These are phyloP conservation scores for Backusella westeae DNA, from an alignment of 192 early-diverging fungal genomes.

Conservation along the genomic window DNA sequence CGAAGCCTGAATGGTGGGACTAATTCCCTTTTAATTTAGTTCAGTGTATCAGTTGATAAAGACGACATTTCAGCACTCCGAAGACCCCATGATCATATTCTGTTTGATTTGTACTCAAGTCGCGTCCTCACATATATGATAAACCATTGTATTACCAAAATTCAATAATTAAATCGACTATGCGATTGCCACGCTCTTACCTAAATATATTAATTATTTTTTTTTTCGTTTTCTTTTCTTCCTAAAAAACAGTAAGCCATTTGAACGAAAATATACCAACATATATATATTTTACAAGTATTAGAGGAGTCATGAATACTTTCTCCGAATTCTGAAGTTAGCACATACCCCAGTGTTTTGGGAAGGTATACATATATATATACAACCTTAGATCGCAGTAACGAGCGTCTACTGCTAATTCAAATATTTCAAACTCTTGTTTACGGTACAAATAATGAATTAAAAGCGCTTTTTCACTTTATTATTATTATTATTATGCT, in stretches of 20 bases:
- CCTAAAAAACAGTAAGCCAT: not conserved
- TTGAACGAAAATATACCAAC: not conserved
- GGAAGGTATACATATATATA: not conserved
- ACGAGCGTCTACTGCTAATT: not conserved
- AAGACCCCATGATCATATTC: not conserved
- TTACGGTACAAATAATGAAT: too few relatives aligned
- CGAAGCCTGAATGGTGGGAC: not conserved
- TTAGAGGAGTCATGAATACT: not conserved
- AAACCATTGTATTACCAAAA: not conserved
- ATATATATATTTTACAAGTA: not conserved
- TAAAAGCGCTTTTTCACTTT: too few relatives aligned
- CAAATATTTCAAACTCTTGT: too few relatives aligned
- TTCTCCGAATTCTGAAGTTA: not conserved
- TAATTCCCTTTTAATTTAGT: not conserved
- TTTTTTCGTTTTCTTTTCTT: not conserved
- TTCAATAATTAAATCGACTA: not conserved
- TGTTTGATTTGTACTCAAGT: constrained; percentile 1
- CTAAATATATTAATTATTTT: not conserved
- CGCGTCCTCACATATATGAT: not conserved
- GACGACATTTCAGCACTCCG: not conserved
- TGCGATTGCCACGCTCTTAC: not conserved
- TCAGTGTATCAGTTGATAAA: not conserved
- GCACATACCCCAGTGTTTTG: not conserved
- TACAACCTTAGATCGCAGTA: not conserved
- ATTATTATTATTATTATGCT: too few relatives aligned